A percentile compares a stretch with the other conserved stretches of the same genome.
Conservation (phyloP, 2,329 filamentous ascomycete genomes). For the Pezicula carpinea region DNA sequence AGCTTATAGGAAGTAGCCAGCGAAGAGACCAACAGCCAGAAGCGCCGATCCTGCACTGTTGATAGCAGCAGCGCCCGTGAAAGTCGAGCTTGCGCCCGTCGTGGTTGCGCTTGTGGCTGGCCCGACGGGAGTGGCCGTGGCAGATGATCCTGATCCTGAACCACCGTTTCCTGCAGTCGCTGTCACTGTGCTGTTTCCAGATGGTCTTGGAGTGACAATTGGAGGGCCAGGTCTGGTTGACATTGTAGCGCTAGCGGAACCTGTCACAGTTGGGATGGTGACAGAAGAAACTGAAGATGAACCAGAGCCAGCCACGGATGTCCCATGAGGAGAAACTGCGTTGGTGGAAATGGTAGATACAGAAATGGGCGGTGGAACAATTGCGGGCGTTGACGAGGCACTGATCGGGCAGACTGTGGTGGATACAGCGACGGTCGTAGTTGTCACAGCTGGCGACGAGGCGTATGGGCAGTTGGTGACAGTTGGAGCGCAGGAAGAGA, state of each 20-base stretch:
- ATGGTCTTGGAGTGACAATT: neutral
- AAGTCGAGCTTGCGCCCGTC: constrained; percentile 9
- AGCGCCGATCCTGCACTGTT: constrained; percentile 31
- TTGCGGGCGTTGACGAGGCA: neutral
- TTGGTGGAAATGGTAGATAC: neutral
- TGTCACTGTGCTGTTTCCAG: neutral
- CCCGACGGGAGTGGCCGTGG: constrained; percentile 10
- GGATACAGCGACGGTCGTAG: constrained; percentile 1
- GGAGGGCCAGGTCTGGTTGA: neutral
- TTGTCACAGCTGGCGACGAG: neutral
- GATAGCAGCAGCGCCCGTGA: constrained; percentile 25
- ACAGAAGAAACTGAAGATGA: neutral
- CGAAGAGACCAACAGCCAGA: constrained; percentile 34
- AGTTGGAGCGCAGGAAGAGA: constrained; percentile 9
- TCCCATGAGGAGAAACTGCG: neutral
- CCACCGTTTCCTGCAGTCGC: neutral
- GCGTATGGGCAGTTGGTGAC: constrained; percentile 2
- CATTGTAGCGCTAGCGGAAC: no score
- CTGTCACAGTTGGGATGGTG: neutral
- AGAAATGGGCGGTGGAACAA: no score
- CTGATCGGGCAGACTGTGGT: constrained; percentile 8
- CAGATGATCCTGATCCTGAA: neutral
- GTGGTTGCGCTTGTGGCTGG: constrained; percentile 12
- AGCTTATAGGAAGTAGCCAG: constrained; percentile 38
- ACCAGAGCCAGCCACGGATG: neutral